Percentiles rank a stretch among this genome's conserved stretches.
phyloP scores from a whole-genome alignment of 192 early-diverging fungal genomes.

The Backusella sp. region DNA sequence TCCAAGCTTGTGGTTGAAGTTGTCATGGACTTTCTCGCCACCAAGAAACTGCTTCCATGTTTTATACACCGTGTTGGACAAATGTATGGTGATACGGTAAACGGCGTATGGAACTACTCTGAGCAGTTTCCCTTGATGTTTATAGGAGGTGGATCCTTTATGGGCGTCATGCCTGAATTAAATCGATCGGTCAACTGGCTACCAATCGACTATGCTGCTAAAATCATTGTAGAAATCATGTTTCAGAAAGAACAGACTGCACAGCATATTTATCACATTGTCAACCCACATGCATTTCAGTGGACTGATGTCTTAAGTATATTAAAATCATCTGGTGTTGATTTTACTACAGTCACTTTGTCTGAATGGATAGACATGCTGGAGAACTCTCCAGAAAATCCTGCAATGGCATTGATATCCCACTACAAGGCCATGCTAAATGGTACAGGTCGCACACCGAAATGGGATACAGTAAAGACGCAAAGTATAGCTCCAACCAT shows the following conservation, averaged over 20 bases:
- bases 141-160: slow-evolving; percentile 19
- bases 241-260: background rate
- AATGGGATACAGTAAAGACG: slow-evolving; percentile 22
- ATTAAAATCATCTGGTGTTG: slow-evolving; percentile 13
- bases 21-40: slow-evolving; percentile 12
- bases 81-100: slow-evolving; percentile 22
- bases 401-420: slow-evolving; percentile 21
- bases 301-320: slow-evolving; percentile 21
- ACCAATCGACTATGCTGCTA: slow-evolving; percentile 26
- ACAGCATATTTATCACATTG: slow-evolving; percentile 21
- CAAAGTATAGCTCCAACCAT: background rate
- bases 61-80: slow-evolving; percentile 33
- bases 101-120: slow-evolving; percentile 30
- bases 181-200: slow-evolving; percentile 26
- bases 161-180: slow-evolving; percentile 27
- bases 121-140: slow-evolving; percentile 30
- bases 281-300: slow-evolving; percentile 21
- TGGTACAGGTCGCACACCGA: background rate
- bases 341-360: slow-evolving; percentile 5
- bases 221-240: slow-evolving; percentile 21
- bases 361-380: slow-evolving; percentile 20
- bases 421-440: slow-evolving; percentile 8
- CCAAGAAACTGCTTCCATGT: slow-evolving; percentile 19
- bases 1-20: slow-evolving; percentile 33
- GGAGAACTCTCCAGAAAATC: slow-evolving; percentile 19